These are phyloP conservation scores for Tylopilus sp. DNA, from an alignment of 768 basidiomycete species.

Conservation along the genomic window DNA sequence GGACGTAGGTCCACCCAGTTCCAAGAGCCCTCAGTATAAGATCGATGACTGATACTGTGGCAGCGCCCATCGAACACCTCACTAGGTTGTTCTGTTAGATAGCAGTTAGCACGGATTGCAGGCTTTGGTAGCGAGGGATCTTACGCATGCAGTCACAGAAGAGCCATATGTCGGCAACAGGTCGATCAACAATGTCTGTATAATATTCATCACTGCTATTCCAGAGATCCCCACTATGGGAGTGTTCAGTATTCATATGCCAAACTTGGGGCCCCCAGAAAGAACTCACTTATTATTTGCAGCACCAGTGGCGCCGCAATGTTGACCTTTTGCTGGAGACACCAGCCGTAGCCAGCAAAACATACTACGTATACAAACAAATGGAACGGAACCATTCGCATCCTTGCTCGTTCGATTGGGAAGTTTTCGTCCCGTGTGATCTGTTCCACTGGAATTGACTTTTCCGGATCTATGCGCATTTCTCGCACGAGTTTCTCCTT, in stretches of 20 bases:
- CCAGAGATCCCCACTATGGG: slow-evolving; percentile 45
- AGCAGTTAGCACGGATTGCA: background rate
- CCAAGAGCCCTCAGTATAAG: slow-evolving; percentile 57
- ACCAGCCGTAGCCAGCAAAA: slow-evolving; percentile 61
- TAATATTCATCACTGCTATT: slow-evolving; percentile 49
- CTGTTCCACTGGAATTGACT: slow-evolving; percentile 16
- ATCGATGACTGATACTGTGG: slow-evolving; percentile 59
- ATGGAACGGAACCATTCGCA: slow-evolving; percentile 45
- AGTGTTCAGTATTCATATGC: background rate
- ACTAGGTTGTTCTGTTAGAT: slow-evolving; percentile 62
- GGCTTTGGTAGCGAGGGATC: slow-evolving; percentile 28
- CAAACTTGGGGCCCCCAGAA: background rate
- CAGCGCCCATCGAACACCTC: slow-evolving; percentile 61
- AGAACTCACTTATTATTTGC: slow-evolving; percentile 29
- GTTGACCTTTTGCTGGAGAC: slow-evolving; percentile 43
- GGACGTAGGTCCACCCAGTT: slow-evolving; percentile 65
- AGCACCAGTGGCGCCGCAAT: slow-evolving; percentile 57
- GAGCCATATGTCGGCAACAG: slow-evolving; percentile 60
- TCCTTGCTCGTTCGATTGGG: slow-evolving; percentile 58
- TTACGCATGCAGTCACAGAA: slow-evolving; percentile 68
- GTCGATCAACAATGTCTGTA: slow-evolving; percentile 65
- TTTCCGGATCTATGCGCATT: slow-evolving; percentile 20
- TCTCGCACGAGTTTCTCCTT: slow-evolving; percentile 19
- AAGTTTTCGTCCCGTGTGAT: slow-evolving; percentile 39
- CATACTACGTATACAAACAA: slow-evolving; percentile 38